Base-by-base conservation (phyloP, 352 stramenopile genomes). In the Pythium guiyangense region DNA sequence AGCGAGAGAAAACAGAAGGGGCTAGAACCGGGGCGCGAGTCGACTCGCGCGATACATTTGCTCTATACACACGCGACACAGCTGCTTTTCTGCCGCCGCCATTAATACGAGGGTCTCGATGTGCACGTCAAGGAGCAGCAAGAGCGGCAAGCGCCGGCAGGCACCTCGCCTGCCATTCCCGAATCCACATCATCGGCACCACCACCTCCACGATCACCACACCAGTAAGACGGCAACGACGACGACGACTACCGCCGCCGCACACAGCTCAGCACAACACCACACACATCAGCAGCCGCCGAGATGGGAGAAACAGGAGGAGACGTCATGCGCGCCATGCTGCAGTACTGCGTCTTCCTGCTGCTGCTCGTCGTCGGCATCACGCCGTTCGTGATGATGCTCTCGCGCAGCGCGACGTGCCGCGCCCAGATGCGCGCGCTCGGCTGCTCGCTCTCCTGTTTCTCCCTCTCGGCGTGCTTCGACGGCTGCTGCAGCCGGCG, bases 331-430 rank as follows among this genome's bases (percentile, higher is more conserved):
- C 70, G 58, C 58, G 67, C 65, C 49, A 10, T 78, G 52, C 57
- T 82, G 46, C 71, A 87, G 56, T 79, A 78, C 65, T 35, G 64
- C 54, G 60, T 84, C 45, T 76, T 88, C 62, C 60, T 51, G 44
- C 43, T 73, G 18, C 62, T 88, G 35, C 40, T 79, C 22, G 51
- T 83, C 29, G 49, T 88, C 26, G 64, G 66, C 12, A 48, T 84
- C 44, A 65, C 62, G 29, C 68, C 70, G 29, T 70, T 84, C 60
- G 44, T 80, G 40, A 58, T 80, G 54, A 81, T 80, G 57, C 58
- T 84, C 48, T 82, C 66, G 66, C 75, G 71, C 42, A 77, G 61
- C 37, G 59, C 67, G 8, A 58, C 62, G 17, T 66, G 75, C 46
- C 71, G 68, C 49, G 60, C 71, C 37, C 63, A 74, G 26, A 45